phyloP scores from a whole-genome alignment of 371 early-diverging fungal species.

The Synchytrium microbalum region DNA sequence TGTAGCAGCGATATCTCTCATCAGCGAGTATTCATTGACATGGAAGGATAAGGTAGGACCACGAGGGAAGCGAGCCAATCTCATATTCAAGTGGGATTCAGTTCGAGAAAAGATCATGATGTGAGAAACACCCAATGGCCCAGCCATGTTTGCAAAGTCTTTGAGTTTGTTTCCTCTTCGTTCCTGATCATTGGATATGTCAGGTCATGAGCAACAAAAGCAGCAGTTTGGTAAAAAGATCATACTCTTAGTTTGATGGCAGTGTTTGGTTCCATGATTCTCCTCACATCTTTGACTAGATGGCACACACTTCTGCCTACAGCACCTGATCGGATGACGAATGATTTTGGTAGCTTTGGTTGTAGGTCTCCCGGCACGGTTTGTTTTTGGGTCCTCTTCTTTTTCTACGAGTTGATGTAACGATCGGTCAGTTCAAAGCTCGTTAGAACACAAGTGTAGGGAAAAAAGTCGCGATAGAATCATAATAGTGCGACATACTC shows the following conservation, averaged over 20 bases:
- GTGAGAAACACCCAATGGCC: slow-evolving; percentile 81
- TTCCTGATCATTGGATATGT: slow-evolving; percentile 38
- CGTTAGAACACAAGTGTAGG: no score
- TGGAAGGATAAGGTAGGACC: slow-evolving; percentile 94
- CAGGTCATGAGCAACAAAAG: not conserved
- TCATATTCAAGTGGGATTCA: slow-evolving; percentile 71
- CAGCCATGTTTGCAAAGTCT: slow-evolving; percentile 87
- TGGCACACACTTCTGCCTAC: slow-evolving; percentile 59
- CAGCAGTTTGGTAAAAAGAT: not conserved
- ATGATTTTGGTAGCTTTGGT: slow-evolving; percentile 68
- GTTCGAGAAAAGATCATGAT: slow-evolving; percentile 82
- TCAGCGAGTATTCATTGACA: slow-evolving; percentile 71
- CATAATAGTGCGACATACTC: no score
- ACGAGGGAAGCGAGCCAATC: slow-evolving; percentile 78
- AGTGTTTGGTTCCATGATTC: slow-evolving; percentile 90
- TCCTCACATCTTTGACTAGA: slow-evolving; percentile 78
- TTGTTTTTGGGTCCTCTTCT: slow-evolving; percentile 47
- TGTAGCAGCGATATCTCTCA: slow-evolving; percentile 70
- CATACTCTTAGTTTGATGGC: slow-evolving; percentile 63
- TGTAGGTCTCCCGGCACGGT: slow-evolving; percentile 23
- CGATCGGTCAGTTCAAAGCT: no score
- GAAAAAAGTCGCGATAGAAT: no score
- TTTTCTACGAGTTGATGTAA: slow-evolving; percentile 26
- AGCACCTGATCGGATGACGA: slow-evolving; percentile 87
- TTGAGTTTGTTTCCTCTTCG: slow-evolving; percentile 83